Percentiles rank a stretch among this genome's conserved stretches.
phyloP scores from a whole-genome alignment of 2,329 filamentous ascomycete genomes.

The Periconia macrospinosa region DNA sequence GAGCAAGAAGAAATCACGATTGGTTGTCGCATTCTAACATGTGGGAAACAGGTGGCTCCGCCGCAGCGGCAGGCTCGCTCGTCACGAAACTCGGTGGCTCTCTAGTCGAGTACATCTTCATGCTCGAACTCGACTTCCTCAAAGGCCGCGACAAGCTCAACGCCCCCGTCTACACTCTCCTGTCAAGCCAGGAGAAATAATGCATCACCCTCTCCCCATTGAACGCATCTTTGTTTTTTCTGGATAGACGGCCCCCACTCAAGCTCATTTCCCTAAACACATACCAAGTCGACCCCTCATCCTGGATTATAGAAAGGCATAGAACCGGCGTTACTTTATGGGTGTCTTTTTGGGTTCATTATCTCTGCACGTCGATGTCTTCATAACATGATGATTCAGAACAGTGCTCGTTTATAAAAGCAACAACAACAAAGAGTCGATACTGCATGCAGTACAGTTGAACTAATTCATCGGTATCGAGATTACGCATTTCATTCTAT shows the following conservation, averaged over 20 bases:
- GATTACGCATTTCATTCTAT: too few relatives aligned
- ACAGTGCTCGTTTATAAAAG: too few relatives aligned
- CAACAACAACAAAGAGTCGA: too few relatives aligned
- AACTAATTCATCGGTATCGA: too few relatives aligned
- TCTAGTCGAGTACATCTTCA: slow-evolving; percentile 89
- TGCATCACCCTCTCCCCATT: not conserved
- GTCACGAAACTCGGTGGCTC: slow-evolving; percentile 82
- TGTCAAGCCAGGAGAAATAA: slow-evolving; percentile 63
- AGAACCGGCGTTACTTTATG: slow-evolving; percentile 9
- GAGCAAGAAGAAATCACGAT: not conserved
- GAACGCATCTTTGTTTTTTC: not conserved
- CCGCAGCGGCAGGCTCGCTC: slow-evolving; percentile 81
- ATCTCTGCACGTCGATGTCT: too few relatives aligned
- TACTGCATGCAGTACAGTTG: too few relatives aligned
- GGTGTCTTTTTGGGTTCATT: not conserved
- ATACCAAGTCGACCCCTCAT: not conserved
- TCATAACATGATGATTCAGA: too few relatives aligned
- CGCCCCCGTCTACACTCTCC: slow-evolving; percentile 79
- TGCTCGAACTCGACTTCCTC: slow-evolving; percentile 92
- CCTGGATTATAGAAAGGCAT: slow-evolving; percentile 2
- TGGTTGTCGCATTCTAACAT: slow-evolving; percentile 8
- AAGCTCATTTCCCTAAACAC: not conserved
- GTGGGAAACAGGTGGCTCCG: slow-evolving; percentile 75
- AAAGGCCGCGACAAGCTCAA: slow-evolving; percentile 89
- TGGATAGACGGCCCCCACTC: slow-evolving; percentile 1